phyloP scores from a whole-genome alignment of 306 rosid species.

The Cucurbita argyrosperma region DNA sequence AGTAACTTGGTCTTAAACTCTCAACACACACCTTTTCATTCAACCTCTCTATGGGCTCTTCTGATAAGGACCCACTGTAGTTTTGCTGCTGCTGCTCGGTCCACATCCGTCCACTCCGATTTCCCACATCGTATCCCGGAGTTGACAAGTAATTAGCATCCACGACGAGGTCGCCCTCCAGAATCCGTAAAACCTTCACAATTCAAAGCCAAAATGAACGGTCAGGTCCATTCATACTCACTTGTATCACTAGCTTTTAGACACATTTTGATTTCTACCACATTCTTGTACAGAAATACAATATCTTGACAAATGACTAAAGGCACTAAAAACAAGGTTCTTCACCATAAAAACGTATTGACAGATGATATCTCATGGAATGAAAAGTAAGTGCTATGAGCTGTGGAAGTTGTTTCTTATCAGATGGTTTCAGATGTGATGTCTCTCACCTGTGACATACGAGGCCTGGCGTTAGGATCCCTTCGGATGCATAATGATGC shows the following conservation, averaged over 20 bases:
- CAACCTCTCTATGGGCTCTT: conserved; percentile 46
- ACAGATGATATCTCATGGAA: not conserved
- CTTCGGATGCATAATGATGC: conserved; percentile 87
- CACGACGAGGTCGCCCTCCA: conserved; percentile 93
- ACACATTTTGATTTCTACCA: not conserved
- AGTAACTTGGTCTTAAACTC: conserved; percentile 35
- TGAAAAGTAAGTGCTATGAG: not conserved
- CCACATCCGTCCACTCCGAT: conserved; percentile 64
- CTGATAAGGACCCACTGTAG: conserved; percentile 38
- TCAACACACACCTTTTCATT: conserved; percentile 61
- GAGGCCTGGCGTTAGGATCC: conserved; percentile 83
- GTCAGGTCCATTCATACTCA: not conserved
- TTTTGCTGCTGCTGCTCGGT: conserved; percentile 33
- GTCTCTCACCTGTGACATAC: conserved; percentile 80
- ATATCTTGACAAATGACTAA: not conserved
- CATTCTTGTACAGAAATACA: not conserved
- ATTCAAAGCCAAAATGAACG: not conserved
- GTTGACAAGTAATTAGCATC: conserved; percentile 55
- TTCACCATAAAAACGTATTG: not conserved
- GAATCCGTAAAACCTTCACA: conserved; percentile 68
- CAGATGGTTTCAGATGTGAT: not conserved
- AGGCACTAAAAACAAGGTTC: not conserved
- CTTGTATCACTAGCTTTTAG: not conserved
- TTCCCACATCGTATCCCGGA: conserved; percentile 61
- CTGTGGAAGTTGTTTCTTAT: not conserved